Percentiles rank a stretch among this genome's conserved stretches.
phyloP scores from a whole-genome alignment of 345 rosid genomes.

The Dipteronia dyeriana region DNA sequence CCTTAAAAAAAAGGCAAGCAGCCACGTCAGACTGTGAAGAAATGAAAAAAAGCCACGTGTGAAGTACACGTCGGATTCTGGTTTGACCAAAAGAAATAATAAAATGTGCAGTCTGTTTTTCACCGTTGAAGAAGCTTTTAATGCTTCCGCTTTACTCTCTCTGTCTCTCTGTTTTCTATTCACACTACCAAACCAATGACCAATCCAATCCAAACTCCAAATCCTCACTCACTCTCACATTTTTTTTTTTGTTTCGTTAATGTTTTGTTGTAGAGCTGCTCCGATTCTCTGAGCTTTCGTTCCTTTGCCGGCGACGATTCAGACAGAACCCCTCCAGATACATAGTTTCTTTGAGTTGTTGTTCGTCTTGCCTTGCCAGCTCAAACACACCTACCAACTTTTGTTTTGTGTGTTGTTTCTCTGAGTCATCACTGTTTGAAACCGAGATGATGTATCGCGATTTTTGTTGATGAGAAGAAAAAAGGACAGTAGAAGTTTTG shows the following conservation, averaged over 20 bases:
- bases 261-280: neutral
- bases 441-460: neutral
- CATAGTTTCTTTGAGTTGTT: neutral
- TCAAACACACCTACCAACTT: neutral
- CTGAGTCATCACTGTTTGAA: no score
- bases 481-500: slow-evolving; percentile 7
- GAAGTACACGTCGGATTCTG: slow-evolving; percentile 23
- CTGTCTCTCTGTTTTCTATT: neutral
- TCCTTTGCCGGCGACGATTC: slow-evolving; percentile 11
- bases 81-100: slow-evolving; percentile 21
- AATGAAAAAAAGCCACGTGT: slow-evolving; percentile 5
- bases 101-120: slow-evolving; percentile 11
- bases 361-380: neutral
- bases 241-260: neutral
- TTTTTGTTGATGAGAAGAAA: neutral
- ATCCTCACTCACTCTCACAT: neutral
- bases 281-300: slow-evolving; percentile 1
- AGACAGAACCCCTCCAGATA: neutral
- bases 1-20: no score
- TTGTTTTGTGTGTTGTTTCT: neutral
- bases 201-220: neutral
- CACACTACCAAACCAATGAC: neutral
- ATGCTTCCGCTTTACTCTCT: slow-evolving; percentile 31
- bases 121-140: slow-evolving; percentile 25
- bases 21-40: slow-evolving; percentile 5